A percentile compares a stretch with the other conserved stretches of the same genome.
phyloP scores from a whole-genome alignment of 495 filamentous ascomycete species.

The Daldinia decipiens region DNA sequence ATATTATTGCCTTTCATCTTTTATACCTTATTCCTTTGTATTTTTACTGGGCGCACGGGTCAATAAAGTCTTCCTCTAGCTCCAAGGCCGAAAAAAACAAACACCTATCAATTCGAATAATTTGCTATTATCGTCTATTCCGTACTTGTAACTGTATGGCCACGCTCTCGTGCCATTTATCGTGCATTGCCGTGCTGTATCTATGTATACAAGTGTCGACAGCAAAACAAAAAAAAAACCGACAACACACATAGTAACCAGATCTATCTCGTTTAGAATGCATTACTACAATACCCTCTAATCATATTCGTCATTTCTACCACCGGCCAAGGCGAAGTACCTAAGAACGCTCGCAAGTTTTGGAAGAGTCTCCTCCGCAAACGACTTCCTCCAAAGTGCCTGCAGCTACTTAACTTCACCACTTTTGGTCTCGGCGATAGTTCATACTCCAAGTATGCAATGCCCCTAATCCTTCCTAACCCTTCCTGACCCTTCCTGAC shows the following conservation, averaged over 20 bases:
- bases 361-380: slow-evolving; percentile 87
- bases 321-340: slow-evolving; percentile 94
- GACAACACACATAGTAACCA: slow-evolving; percentile 24
- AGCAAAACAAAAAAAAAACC: neutral
- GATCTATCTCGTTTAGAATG: slow-evolving; percentile 48
- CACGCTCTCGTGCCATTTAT: slow-evolving; percentile 18
- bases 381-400: slow-evolving; percentile 75
- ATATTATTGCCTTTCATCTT: neutral
- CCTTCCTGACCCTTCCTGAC: no score
- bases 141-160: slow-evolving; percentile 15
- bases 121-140: neutral
- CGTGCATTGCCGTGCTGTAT: neutral
- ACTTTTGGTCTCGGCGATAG: slow-evolving; percentile 94
- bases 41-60: slow-evolving; percentile 6
- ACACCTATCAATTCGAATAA: neutral
- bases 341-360: slow-evolving; percentile 78
- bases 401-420: slow-evolving; percentile 74
- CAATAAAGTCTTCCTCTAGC: neutral
- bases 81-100: slow-evolving; percentile 2
- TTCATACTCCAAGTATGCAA: slow-evolving; percentile 83
- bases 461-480: neutral
- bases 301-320: slow-evolving; percentile 87
- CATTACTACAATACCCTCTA: slow-evolving; percentile 64
- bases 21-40: neutral
- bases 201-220: neutral